These are phyloP conservation scores for Cutaneotrichosporon sp. DNA, from an alignment of 1,284 basidiomycete genomes.

Conservation along the genomic window DNA sequence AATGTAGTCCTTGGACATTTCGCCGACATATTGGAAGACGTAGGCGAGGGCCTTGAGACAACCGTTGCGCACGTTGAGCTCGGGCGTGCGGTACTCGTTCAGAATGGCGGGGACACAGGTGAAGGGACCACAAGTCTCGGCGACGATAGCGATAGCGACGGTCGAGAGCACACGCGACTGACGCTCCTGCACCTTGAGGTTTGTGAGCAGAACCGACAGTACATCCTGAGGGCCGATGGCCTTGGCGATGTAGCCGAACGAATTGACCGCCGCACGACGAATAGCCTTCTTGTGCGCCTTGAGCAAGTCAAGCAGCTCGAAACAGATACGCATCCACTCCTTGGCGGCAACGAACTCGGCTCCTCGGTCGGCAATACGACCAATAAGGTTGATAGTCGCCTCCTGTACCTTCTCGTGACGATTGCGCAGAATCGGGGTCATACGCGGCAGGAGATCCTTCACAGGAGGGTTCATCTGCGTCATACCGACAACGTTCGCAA, in stretches of 20 bases:
- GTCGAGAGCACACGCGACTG: conserved; percentile 98
- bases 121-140: conserved; percentile 97
- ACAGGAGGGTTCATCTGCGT: conserved; percentile 99
- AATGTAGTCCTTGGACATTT: conserved; percentile 96
- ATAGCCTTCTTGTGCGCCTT: conserved; percentile 99
- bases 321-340: conserved; percentile 99
- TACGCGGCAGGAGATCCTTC: conserved; percentile 94
- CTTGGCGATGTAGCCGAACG: conserved; percentile 99
- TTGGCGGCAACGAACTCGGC: conserved; percentile 94
- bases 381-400: conserved; percentile 98
- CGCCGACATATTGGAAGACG: conserved; percentile 99
- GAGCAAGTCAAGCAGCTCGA: conserved; percentile 92
- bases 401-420: conserved; percentile 99
- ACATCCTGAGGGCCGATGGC: conserved; percentile 99
- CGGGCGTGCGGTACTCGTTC: conserved; percentile 96
- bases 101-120: conserved; percentile 98
- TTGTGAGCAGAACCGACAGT: conserved; percentile 90
- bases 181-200: conserved; percentile 95
- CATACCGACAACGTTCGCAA: conserved; percentile 99
- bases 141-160: conserved; percentile 92
- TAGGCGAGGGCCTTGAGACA: conserved; percentile 98
- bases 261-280: conserved; percentile 96
- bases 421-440: conserved; percentile 98
- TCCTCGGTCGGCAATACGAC: conserved; percentile 97
- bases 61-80: conserved; percentile 98